Conservation (phyloP, 805 yeast genomes). For the Clavispora santaluciae region DNA sequence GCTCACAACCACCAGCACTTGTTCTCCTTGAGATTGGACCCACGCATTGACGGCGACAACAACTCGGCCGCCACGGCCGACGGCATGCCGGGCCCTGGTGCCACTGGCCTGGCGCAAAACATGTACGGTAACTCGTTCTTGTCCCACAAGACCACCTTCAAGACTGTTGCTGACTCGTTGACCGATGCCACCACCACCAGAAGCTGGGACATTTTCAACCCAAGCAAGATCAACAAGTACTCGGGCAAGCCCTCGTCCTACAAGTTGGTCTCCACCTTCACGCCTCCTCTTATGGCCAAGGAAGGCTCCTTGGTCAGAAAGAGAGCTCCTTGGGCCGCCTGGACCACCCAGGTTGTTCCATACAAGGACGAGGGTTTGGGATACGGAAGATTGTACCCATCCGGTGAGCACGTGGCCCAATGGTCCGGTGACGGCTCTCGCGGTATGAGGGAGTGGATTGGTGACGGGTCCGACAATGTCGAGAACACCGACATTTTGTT, state of each 20-base stretch:
- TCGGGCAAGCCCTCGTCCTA: conserved; percentile 74
- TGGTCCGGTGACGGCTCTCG: conserved; percentile 64
- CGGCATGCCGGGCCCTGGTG: conserved; percentile 53
- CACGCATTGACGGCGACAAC: conserved; percentile 75
- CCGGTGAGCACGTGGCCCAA: conserved; percentile 74
- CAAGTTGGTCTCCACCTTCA: conserved; percentile 70
- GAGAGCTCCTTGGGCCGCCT: conserved; percentile 79
- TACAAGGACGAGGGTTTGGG: conserved; percentile 51
- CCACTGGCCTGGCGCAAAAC: conserved; percentile 64
- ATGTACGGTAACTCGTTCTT: conserved; percentile 75
- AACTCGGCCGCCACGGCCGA: conserved; percentile 70
- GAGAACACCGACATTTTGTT: conserved; percentile 68
- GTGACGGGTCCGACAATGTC: conserved; percentile 52
- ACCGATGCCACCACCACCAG: conserved; percentile 62
- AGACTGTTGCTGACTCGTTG: conserved; percentile 62
- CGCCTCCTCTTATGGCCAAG: conserved; percentile 69
- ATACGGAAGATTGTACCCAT: conserved; percentile 66
- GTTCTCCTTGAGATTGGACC: conserved; percentile 72
- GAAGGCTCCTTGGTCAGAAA: conserved; percentile 70
- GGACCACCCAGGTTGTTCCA: conserved; percentile 64
- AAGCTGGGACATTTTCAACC: conserved; percentile 77
- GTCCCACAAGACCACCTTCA: conserved; percentile 60
- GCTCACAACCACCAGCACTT: conserved; percentile 88
- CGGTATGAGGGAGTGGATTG: conserved; percentile 68
- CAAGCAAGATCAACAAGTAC: conserved; percentile 58